Evolutionary conservation across 1,284 basidiomycete genomes (phyloP), one percentile per base, ranked within the genome.

Genomic region (Microbotryum lychnidis-dioicae): DNA sequence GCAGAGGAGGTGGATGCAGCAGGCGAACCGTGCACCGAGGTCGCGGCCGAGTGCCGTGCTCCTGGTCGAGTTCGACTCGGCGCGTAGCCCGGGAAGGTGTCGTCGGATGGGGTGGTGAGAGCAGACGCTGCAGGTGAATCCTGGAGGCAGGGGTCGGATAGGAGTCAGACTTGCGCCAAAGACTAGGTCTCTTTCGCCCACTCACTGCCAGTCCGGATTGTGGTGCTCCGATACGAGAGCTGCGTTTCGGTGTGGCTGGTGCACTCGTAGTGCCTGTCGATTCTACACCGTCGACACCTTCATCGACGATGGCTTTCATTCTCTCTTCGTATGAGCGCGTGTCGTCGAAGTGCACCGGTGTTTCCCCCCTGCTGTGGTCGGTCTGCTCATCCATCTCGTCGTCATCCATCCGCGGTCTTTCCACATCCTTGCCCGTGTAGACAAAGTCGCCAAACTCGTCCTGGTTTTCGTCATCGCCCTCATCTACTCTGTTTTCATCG

Each of bases 371-470:
- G 29, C 12, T 42, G 12, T 57, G 47, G 21, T 54, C 51, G 18
- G 29, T 42, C 8, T 57, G 25, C 42, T 55, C 54, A 25, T 54
- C 57, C 21, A 48, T 54, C 48, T 44, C 8, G 27, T 50, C 45
- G 18, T 54, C 56, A 21, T 49, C 57, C 7, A 23, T 57, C 21
- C n/a, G 27, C 52, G 31, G 50, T 51, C 21, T 33, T 42, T 53
- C 61, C 29, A 52, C 56, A 48, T 66, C 60, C 48, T 56, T 51
- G n/a, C 67, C 67, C 18, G 60, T 42, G 55, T 68, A 70, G 9
- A 66, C 57, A 25, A 70, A 70, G 18, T 50, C 61, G 51, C 60
- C 65, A n/a, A 53, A 60, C 18, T 58, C 57, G 6, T 61, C 62
- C 9, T 60, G 44, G n/a, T 50, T 51, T 16, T 46, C 56, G 10